Conservation (phyloP, 371 early-diverging fungal genomes). For the Dinochytrium kinnereticum region DNA sequence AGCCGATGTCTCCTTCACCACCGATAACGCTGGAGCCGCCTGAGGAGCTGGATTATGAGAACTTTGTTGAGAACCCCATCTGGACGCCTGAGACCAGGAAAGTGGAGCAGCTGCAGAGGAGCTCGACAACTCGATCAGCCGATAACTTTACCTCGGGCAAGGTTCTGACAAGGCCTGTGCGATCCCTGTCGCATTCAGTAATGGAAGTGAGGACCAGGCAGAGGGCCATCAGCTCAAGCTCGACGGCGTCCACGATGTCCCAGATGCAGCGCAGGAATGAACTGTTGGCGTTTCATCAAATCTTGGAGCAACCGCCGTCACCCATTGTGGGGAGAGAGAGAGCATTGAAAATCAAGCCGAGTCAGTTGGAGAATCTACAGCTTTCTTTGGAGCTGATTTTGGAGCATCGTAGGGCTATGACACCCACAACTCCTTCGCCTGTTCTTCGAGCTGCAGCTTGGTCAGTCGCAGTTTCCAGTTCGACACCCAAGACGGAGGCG, state of each 20-base stretch:
- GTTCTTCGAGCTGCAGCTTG: no score
- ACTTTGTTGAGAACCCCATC: slow-evolving; percentile 6
- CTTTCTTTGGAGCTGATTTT: slow-evolving; percentile 1
- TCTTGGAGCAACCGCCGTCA: not conserved
- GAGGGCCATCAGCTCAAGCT: slow-evolving; percentile 1
- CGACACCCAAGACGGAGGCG: no score
- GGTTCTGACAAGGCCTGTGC: no score
- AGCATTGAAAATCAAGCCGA: not conserved
- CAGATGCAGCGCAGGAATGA: not conserved
- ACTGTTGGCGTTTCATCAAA: not conserved
- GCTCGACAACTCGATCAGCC: no score
- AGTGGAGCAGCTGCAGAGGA: not conserved
- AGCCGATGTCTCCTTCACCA: no score
- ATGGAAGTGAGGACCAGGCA: no score
- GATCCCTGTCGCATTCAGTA: no score
- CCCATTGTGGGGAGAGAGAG: not conserved
- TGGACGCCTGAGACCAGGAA: not conserved
- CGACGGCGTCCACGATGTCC: not conserved
- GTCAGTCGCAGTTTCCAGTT: no score
- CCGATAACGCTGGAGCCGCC: no score
- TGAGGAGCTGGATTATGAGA: not conserved
- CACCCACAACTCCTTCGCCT: not conserved
- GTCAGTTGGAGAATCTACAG: not conserved
- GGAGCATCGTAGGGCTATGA: not conserved
- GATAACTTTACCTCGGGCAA: no score